Conservation (phyloP, 148 eudicot genomes). For the Polygonum maritimum region DNA sequence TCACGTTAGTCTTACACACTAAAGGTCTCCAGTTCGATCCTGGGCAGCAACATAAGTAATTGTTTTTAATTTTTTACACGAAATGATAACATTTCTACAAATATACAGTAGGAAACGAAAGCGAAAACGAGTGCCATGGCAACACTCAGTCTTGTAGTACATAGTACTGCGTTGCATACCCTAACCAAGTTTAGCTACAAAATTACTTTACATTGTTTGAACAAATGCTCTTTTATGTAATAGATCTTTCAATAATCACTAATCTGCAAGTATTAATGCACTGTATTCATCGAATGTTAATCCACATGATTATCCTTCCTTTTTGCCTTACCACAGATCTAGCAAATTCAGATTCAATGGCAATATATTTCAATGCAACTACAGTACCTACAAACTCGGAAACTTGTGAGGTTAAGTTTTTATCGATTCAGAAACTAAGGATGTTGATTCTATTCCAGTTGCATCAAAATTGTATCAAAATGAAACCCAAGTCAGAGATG, state of each 20-base stretch:
- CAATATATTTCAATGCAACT: background rate
- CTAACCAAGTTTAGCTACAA: too few species aligned
- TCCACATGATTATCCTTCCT: too few species aligned
- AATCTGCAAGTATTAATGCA: too few species aligned
- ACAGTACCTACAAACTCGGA: background rate
- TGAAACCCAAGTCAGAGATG: background rate
- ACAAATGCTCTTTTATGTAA: background rate
- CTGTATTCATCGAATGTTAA: too few species aligned
- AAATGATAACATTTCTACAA: too few species aligned
- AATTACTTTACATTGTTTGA: background rate
- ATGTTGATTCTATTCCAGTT: background rate
- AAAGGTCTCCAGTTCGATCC: slow-evolving; percentile 10
- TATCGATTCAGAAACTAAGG: background rate
- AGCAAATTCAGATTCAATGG: too few species aligned
- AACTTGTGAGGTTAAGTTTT: background rate
- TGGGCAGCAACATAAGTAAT: background rate
- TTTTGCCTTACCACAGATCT: too few species aligned
- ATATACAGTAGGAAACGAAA: too few species aligned
- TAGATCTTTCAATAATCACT: too few species aligned
- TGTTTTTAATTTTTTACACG: background rate
- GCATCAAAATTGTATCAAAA: background rate
- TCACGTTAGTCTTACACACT: slow-evolving; percentile 12
- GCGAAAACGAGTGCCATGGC: too few species aligned
- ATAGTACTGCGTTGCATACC: too few species aligned
- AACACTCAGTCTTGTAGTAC: too few species aligned